phyloP scores from a whole-genome alignment of 2,329 filamentous ascomycete species.

The Mycosphaerelloides madeirae region DNA sequence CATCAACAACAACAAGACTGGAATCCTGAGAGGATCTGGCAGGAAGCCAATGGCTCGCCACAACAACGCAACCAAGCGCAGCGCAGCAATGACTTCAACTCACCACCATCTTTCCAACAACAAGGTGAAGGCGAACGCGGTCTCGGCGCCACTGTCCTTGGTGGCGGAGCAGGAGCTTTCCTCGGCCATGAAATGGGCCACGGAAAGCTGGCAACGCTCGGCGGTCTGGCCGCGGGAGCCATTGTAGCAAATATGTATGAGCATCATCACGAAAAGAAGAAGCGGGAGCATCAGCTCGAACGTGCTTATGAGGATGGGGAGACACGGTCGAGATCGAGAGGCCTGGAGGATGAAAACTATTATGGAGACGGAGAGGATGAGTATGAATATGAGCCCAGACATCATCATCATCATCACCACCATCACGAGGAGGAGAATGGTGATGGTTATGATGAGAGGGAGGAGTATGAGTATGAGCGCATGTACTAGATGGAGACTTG shows the following conservation, averaged over 20 bases:
- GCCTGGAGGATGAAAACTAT: conserved; percentile 1
- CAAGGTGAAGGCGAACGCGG: conserved; percentile 4
- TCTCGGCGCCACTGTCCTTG: conserved; percentile 4
- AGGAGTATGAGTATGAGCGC: background rate
- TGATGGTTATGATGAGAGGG: conserved; percentile 4
- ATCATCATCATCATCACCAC: conserved; percentile 8
- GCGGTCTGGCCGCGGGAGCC: conserved; percentile 2
- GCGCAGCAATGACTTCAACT: conserved; percentile 1
- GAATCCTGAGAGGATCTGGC: conserved; percentile 1
- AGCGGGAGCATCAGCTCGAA: conserved; percentile 2
- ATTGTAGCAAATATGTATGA: conserved; percentile 5
- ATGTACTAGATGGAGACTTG: too few species aligned
- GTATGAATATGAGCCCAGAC: conserved; percentile 1
- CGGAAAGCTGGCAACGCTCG: conserved; percentile 3
- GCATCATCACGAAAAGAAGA: conserved; percentile 10
- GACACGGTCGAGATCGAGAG: background rate
- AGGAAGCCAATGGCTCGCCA: conserved; percentile 1
- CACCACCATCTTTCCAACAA: too few species aligned
- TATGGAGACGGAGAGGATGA: conserved; percentile 1
- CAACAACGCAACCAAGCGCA: background rate
- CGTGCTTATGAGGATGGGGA: conserved; percentile 2
- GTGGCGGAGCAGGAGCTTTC: conserved; percentile 6
- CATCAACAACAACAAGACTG: background rate
- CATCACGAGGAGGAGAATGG: conserved; percentile 3
- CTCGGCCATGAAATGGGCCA: conserved; percentile 7